phyloP scores from a whole-genome alignment of 2,329 filamentous ascomycete genomes.

The Helminthosporium solani region DNA sequence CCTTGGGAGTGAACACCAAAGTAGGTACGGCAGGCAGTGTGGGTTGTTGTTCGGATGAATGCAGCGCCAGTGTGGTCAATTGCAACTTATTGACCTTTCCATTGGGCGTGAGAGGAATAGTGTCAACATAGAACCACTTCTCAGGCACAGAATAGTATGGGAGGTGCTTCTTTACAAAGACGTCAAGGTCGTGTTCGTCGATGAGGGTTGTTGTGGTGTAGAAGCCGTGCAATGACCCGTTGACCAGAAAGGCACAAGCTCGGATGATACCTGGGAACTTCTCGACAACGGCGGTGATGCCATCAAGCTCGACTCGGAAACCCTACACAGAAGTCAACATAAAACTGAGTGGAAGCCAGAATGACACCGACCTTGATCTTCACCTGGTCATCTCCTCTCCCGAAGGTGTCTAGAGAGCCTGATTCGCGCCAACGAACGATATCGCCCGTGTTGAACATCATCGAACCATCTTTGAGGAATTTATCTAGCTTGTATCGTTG shows the following conservation, averaged over 20 bases:
- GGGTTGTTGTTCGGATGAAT: conserved; percentile 5
- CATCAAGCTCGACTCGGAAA: conserved; percentile 62
- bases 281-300: conserved; percentile 48
- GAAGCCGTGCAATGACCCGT: conserved; percentile 53
- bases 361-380: conserved; percentile 56
- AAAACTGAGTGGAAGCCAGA: too few species aligned
- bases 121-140: conserved; percentile 45
- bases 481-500: conserved; percentile 53
- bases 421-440: conserved; percentile 56
- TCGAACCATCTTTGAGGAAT: conserved; percentile 51
- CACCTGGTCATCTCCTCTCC: conserved; percentile 62
- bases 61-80: conserved; percentile 37
- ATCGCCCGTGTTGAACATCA: conserved; percentile 64
- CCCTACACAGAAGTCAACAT: conserved; percentile 42
- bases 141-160: conserved; percentile 58
- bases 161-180: conserved; percentile 45
- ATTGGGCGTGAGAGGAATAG: conserved; percentile 55
- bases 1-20: conserved; percentile 9
- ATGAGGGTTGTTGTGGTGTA: conserved; percentile 43
- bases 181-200: conserved; percentile 38
- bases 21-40: conserved; percentile 1
- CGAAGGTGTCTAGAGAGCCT: conserved; percentile 57
- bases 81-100: conserved; percentile 57
- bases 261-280: conserved; percentile 49
- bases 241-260: conserved; percentile 50